Base-by-base conservation (phyloP, 176 grass and related monocot genomes). In the Saccharum spontaneum region DNA sequence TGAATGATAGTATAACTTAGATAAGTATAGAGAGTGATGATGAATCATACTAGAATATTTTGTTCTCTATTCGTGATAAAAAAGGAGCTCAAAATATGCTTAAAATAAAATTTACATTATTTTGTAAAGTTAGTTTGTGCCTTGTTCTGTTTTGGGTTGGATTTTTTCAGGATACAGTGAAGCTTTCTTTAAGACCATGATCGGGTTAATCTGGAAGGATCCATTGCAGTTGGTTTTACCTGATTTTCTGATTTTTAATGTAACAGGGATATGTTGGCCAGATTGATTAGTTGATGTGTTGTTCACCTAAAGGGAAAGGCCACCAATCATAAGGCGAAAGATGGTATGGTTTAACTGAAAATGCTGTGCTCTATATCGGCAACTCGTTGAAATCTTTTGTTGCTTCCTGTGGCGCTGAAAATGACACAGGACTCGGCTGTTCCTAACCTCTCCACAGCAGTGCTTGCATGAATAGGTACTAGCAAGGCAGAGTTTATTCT, bases 281-380 rank as follows among this genome's bases (percentile, higher is more conserved):
- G 55, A 45, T 73, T n/a, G 43, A 73, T 83, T 83, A 71, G 4
- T 50, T 18, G 41, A 33, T 84, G 69, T 16, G 12, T 2, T 24
- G 4, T 50, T 75, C n/a, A 38, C 30, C 59, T 11, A 36, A 65
- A 66, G 59, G 48, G 70, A 75, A 45, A 46, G 16, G 49, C 15
- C 70, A 75, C 81, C 69, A 36, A 84, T 75, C 71, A 28, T 10
- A 50, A 36, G 31, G 20, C 59, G 39, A 63, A 83, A 76, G 20
- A 76, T 76, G 60, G 82, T 67, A 50, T 52, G 39, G 0, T 60
- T 71, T 52, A 72, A 71, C 13, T 57, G 37, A 61, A 71, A 30
- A 63, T 48, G 71, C 2, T 65, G 40, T 66, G 54, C 50, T 74
- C 31, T 23, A 45, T 5, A 64, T 40, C 16, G 13, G 50, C 36